Percentiles rank a stretch among this genome's conserved stretches.
These are phyloP conservation scores for Hymenoscyphus fructigenus DNA, from an alignment of 2,329 filamentous ascomycete genomes.

Conservation along the genomic window DNA sequence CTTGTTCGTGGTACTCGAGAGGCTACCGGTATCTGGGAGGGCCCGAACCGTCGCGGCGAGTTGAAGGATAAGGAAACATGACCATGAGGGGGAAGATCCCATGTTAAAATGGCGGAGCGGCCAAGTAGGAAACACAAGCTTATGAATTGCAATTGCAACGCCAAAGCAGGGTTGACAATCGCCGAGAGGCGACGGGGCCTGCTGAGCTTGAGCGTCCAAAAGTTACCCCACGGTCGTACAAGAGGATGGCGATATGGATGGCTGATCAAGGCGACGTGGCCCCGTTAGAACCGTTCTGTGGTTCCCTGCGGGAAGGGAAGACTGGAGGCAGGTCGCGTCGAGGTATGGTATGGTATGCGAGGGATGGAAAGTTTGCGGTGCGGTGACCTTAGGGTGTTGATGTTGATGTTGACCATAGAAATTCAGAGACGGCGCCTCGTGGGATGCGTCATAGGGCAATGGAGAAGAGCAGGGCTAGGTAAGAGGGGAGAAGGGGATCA, in stretches of 20 bases:
- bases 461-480: not conserved
- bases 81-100: constrained; percentile 2
- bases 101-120: constrained; percentile 5
- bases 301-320: not conserved
- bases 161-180: not conserved
- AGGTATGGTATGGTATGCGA: not conserved
- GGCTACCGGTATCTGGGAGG: constrained; percentile 3
- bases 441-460: constrained; percentile 3
- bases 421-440: not conserved
- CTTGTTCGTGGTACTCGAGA: constrained; percentile 4
- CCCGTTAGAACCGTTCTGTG: not conserved
- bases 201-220: not conserved
- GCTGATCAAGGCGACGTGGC: constrained; percentile 1
- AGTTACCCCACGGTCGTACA: not conserved
- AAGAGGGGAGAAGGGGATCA: not conserved
- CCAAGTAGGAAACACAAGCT: not conserved
- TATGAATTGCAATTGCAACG: not conserved
- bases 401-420: constrained; percentile 1
- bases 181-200: not conserved
- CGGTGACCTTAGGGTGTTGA: not conserved
- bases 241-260: not conserved
- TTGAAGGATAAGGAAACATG: constrained; percentile 8
- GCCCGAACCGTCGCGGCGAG: constrained; percentile 2
- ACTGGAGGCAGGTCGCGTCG: not conserved
- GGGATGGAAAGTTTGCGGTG: not conserved